Percentiles rank a stretch among this genome's conserved stretches.
Evolutionary conservation across 495 filamentous ascomycete genomes (phyloP).

Genomic region (Saxophila tyrrhenica): DNA sequence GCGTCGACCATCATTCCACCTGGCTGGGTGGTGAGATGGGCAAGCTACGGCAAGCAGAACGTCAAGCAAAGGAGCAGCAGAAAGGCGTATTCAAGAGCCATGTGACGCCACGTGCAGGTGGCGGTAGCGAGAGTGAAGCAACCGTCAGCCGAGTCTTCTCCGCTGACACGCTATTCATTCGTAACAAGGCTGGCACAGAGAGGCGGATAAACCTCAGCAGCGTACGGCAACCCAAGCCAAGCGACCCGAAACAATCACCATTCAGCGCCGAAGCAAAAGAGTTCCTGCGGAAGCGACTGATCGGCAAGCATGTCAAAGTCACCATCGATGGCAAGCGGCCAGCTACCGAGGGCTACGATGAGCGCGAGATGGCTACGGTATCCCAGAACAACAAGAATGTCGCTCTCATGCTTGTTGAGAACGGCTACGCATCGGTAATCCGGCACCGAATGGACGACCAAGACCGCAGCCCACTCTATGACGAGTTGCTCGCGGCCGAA

Average conservation of each 20-base stretch:
- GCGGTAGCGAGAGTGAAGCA: conserved; percentile 56
- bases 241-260: conserved; percentile 69
- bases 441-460: conserved; percentile 86
- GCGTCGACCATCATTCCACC: conserved; percentile 87
- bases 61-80: conserved; percentile 61
- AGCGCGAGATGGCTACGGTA: conserved; percentile 86
- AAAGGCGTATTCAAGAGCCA: conserved; percentile 68
- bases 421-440: conserved; percentile 85
- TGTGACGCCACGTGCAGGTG: conserved; percentile 47
- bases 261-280: conserved; percentile 92
- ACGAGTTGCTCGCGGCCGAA: conserved; percentile 81
- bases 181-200: conserved; percentile 71
- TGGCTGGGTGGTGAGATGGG: conserved; percentile 81
- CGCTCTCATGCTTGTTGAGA: conserved; percentile 71
- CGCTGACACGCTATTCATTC: conserved; percentile 78
- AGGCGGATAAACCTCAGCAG: conserved; percentile 88
- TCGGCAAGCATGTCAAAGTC: conserved; percentile 87
- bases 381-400: conserved; percentile 76
- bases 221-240: conserved; percentile 76
- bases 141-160: conserved; percentile 74
- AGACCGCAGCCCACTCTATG: conserved; percentile 86
- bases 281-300: conserved; percentile 82
- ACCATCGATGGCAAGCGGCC: conserved; percentile 83
- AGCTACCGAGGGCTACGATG: conserved; percentile 82
- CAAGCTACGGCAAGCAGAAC: conserved; percentile 74